Evolutionary conservation across 208 protist genomes (phyloP), one percentile per base, ranked within the genome.

Genomic region (Giardia duodenalis): DNA sequence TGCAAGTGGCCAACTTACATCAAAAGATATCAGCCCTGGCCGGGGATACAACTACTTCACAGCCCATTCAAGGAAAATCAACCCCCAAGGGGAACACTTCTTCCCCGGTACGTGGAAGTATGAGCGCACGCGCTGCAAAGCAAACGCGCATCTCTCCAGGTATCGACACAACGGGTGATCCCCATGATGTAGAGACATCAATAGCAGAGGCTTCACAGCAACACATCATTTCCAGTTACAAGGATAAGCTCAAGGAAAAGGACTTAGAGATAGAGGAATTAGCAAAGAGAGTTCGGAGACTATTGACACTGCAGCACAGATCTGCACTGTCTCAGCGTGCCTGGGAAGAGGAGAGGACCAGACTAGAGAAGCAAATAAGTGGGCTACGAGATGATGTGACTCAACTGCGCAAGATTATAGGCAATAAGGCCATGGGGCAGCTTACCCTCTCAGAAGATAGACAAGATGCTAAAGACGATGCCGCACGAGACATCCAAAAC

Each of bases 231-330:
- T 22, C 19, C 43, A 91, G 44, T n/a, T 90, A 90, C 44, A 2
- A 86, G 39, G 67, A 92, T 1, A 67, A 47, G 42, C 47, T 92
- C 30, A 92, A 92, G 47, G 90, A 92, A 2, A 90, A 86, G 46
- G 90, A 92, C 30, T 1, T 10, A 0, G 90, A 92, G 44, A 87
- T 92, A 4, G 90, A 92, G 1, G 90, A 92, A n/a, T 39, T 92
- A 1, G 90, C 90, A 47, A 87, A n/a, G 0, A 1, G 67, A 39
- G 67, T 92, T 1, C 47, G 90, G 1, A 67, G 47, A 87, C 47
- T 92, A 1, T 44, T 92, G 30, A 47, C 90, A 1, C 30, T 67
- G 1, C 47, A 92, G 90, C 90, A 92, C 90, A 46, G 45, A 4
- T 2, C 88, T n/a, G 44, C 1, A 1, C 44, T 91, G n/a, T 2